Percentiles rank a stretch among this genome's conserved stretches.
Conservation (phyloP, 2,329 filamentous ascomycete species). For the Pestalotiopsis sp. region DNA sequence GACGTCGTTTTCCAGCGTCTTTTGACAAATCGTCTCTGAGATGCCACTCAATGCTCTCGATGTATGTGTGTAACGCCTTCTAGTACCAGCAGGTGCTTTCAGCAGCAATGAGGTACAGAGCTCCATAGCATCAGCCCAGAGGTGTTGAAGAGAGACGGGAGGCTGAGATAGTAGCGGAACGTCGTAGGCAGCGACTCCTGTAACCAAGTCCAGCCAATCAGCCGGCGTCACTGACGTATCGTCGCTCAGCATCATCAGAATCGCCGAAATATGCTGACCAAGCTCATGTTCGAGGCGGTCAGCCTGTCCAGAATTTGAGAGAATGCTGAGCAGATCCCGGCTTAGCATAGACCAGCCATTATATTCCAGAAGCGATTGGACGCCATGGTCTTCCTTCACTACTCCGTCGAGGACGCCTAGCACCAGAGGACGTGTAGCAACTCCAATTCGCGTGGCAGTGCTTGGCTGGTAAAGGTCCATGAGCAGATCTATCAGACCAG, state of each 20-base stretch:
- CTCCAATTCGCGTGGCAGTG: not conserved
- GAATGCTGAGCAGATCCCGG: conserved; percentile 50
- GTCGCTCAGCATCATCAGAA: conserved; percentile 57
- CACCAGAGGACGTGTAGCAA: conserved; percentile 48
- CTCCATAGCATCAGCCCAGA: conserved; percentile 59
- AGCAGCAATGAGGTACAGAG: conserved; percentile 56
- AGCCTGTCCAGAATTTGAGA: conserved; percentile 34
- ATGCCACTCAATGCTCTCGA: conserved; percentile 52
- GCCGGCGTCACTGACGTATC: conserved; percentile 49
- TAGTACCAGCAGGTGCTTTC: conserved; percentile 47
- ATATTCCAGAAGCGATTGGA: conserved; percentile 50
- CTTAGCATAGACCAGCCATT: conserved; percentile 57
- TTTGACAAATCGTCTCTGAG: conserved; percentile 40
- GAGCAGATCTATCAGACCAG: conserved; percentile 65
- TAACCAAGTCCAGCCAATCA: conserved; percentile 61
- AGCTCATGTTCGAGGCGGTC: conserved; percentile 35
- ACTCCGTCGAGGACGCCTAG: conserved; percentile 64
- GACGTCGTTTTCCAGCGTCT: conserved; percentile 12
- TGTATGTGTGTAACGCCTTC: conserved; percentile 54
- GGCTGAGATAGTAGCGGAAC: conserved; percentile 33
- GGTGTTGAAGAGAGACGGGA: conserved; percentile 44
- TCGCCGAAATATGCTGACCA: conserved; percentile 58
- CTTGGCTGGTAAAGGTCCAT: conserved; percentile 60
- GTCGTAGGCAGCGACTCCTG: conserved; percentile 51
- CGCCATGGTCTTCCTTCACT: conserved; percentile 49